Conservation (phyloP, 805 yeast species). For the Dipodascus geniculatus region DNA sequence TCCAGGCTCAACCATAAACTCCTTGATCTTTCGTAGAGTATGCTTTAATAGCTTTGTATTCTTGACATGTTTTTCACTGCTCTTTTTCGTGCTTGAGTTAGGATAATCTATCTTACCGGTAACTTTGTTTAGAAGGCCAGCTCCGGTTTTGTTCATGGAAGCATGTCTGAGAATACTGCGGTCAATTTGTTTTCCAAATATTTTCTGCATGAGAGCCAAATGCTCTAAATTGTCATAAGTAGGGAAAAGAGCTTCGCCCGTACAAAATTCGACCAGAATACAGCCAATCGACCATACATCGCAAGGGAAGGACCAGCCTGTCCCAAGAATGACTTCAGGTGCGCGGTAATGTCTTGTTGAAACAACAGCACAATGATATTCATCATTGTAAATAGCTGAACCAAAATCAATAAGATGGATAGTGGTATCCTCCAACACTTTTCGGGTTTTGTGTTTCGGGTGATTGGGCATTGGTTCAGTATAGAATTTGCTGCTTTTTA, state of each 20-base stretch:
- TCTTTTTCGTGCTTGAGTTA: conserved; percentile 23
- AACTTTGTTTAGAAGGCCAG: conserved; percentile 5
- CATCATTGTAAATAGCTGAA: conserved; percentile 85
- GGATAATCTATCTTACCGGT: conserved; percentile 27
- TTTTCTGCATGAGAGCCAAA: conserved; percentile 85
- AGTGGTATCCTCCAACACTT: conserved; percentile 60
- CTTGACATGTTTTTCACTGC: conserved; percentile 25
- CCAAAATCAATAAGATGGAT: conserved; percentile 94
- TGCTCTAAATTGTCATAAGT: conserved; percentile 94
- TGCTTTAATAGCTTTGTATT: conserved; percentile 26
- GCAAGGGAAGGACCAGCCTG: conserved; percentile 94
- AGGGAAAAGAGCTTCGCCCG: conserved; percentile 89
- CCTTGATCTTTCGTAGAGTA: conserved; percentile 12
- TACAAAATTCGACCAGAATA: conserved; percentile 79
- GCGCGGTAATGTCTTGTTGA: conserved; percentile 96
- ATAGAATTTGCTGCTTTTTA: conserved; percentile 31
- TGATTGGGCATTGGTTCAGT: conserved; percentile 26
- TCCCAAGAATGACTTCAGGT: conserved; percentile 87
- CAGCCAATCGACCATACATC: conserved; percentile 97
- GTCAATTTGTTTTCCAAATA: conserved; percentile 40
- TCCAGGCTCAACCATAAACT: conserved; percentile 4
- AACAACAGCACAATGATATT: conserved; percentile 83
- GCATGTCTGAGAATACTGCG: conserved; percentile 18
- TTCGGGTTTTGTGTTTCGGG: conserved; percentile 27
- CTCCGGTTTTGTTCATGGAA: conserved; percentile 12